A percentile compares a stretch with the other conserved stretches of the same genome.
These are phyloP conservation scores for Fusarium papillatum DNA, from an alignment of 2,329 filamentous ascomycete genomes.

Conservation along the genomic window DNA sequence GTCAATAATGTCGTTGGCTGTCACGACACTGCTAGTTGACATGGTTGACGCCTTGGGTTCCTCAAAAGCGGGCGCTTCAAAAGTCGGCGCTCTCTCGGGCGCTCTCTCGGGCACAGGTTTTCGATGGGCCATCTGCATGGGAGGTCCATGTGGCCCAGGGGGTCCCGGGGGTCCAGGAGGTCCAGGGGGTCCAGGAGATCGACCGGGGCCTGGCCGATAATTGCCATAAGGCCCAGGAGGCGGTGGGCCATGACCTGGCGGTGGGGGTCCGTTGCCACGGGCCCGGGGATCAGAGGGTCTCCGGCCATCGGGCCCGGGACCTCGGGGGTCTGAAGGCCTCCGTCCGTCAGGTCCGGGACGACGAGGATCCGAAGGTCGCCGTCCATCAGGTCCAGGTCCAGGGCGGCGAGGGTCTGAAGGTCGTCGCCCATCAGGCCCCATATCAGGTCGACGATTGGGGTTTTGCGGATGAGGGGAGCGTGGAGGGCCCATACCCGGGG, in stretches of 20 bases:
- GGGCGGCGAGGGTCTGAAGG: constrained; percentile 37
- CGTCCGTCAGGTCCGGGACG: constrained; percentile 15
- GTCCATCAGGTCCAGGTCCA: constrained; percentile 33
- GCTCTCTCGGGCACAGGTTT: constrained; percentile 47
- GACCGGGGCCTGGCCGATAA: constrained; percentile 38
- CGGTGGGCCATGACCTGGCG: constrained; percentile 35
- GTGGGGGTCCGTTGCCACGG: constrained; percentile 37
- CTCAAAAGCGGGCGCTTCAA: constrained; percentile 13
- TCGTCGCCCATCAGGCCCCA: constrained; percentile 39
- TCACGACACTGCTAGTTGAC: constrained; percentile 46
- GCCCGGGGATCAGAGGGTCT: constrained; percentile 10
- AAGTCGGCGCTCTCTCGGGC: constrained; percentile 30
- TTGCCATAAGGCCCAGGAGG: constrained; percentile 34
- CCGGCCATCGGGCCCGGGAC: constrained; percentile 15
- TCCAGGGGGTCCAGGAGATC: constrained; percentile 33
- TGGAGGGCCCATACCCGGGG: constrained; percentile 43
- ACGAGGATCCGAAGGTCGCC: constrained; percentile 32
- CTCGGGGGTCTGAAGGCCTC: constrained; percentile 19
- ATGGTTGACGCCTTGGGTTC: constrained; percentile 39
- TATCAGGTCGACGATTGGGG: constrained; percentile 43
- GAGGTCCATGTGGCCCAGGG: constrained; percentile 41
- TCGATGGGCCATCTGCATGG: constrained; percentile 40
- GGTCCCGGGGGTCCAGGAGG: constrained; percentile 42
- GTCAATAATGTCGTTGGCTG: constrained; percentile 55
- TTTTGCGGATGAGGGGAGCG: constrained; percentile 47